A percentile compares a stretch with the other conserved stretches of the same genome.
Conservation (phyloP, 1,284 basidiomycete species). For the Apiotrichum laibachii region DNA sequence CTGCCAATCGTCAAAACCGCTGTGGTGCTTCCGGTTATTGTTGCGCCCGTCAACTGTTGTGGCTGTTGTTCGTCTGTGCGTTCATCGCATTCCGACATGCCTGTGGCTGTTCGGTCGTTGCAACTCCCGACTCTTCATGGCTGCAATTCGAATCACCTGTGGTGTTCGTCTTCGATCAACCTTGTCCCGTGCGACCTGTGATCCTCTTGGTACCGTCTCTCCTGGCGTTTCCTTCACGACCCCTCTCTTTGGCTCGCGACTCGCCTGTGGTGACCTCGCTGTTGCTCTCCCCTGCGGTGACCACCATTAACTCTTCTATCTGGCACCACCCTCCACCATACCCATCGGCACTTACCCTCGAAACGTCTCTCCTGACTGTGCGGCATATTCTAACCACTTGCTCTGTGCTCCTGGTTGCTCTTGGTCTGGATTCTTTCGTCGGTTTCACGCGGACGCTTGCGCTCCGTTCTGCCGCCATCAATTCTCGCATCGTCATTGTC, state of each 20-base stretch:
- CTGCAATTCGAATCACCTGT: constrained; percentile 2
- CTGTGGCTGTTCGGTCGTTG: constrained; percentile 2
- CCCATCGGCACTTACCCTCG: background rate
- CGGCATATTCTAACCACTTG: constrained; percentile 1
- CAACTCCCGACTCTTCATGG: background rate
- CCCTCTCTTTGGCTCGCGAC: background rate
- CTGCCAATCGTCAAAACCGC: background rate
- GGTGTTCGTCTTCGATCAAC: background rate
- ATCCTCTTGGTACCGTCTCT: constrained; percentile 4
- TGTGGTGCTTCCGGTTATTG: background rate
- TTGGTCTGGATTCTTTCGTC: background rate
- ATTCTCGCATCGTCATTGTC: background rate
- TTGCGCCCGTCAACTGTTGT: background rate
- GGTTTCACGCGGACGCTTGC: background rate
- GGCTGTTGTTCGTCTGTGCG: background rate
- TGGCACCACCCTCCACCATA: background rate
- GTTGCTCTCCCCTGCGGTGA: background rate
- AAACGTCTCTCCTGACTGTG: background rate
- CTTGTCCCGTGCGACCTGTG: constrained; percentile 4
- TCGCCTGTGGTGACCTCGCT: constrained; percentile 8
- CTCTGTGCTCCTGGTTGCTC: constrained; percentile 2
- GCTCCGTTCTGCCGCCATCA: background rate
- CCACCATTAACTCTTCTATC: background rate
- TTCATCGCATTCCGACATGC: background rate
- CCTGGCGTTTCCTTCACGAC: constrained; percentile 5